These are phyloP conservation scores for Exophiala alcalophila DNA, from an alignment of 2,329 filamentous ascomycete genomes.

Conservation along the genomic window DNA sequence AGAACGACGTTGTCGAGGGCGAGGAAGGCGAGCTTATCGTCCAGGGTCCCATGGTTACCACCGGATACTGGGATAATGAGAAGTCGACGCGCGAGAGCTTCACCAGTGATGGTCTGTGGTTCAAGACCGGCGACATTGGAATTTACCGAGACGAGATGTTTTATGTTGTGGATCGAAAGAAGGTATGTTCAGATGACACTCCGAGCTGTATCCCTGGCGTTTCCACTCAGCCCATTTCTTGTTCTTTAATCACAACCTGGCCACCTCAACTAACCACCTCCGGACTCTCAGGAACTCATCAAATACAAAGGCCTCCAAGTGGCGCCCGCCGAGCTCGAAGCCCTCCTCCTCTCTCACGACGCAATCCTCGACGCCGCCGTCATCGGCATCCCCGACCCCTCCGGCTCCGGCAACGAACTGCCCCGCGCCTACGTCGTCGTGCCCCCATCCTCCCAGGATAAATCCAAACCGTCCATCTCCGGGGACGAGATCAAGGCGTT, in stretches of 20 bases:
- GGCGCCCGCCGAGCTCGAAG: conserved; percentile 50
- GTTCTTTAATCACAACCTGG: no score
- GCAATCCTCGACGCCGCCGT: conserved; percentile 47
- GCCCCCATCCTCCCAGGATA: no score
- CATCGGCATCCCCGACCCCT: conserved; percentile 40
- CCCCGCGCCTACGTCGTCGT: conserved; percentile 46
- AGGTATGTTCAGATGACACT: conserved; percentile 44
- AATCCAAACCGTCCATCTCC: conserved; percentile 28
- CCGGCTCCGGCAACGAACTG: conserved; percentile 38
- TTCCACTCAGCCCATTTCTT: no score
- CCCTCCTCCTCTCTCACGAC: conserved; percentile 42
- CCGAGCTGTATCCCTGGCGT: no score
- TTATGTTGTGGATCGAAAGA: conserved; percentile 83
- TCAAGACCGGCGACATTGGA: conserved; percentile 85
- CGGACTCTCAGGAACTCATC: conserved; percentile 47
- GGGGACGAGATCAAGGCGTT: conserved; percentile 36
- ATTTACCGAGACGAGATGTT: conserved; percentile 76
- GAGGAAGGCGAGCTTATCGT: conserved; percentile 59
- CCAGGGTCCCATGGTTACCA: conserved; percentile 53
- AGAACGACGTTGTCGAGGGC: conserved; percentile 38
- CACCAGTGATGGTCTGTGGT: conserved; percentile 65
- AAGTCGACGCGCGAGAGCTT: conserved; percentile 26
- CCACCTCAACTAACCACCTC: conserved; percentile 45
- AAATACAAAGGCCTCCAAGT: conserved; percentile 57
- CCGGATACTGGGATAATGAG: conserved; percentile 33